Evolutionary conservation across 768 basidiomycete genomes (phyloP), one percentile per base, ranked within the genome.

Genomic region (Boletus rubescentipes): DNA sequence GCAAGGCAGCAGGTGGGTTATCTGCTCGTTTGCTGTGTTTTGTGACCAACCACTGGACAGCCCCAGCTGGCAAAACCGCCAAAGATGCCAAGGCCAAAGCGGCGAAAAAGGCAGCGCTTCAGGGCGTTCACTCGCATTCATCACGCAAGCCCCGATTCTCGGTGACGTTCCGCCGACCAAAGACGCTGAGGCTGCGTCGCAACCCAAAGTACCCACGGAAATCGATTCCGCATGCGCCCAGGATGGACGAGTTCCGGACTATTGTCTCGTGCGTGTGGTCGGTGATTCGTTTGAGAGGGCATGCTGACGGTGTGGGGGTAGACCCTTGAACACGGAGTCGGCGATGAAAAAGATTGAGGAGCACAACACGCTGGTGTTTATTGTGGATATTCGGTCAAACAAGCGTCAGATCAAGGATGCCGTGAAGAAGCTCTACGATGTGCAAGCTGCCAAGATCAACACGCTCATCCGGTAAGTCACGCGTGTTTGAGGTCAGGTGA

Each of bases 291-390:
- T 7, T 15, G 12, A 4, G 20, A 5, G 30, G 3, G n/a, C 4
- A 5, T 16, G 16, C 44, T 59, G 45, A 46, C 46, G 39, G 20
- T 15, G 26, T 15, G 39, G 14, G 14, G 21, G 48, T 52, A 91
- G 88, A 47, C 91, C 91, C 16, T 72, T 93, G 73, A 96, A 93
- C 85, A 96, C 93, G 15, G 95, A 98, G 75, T 88, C 85, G 12
- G 95, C 96, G 58, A 98, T 98, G 96, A 96, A 98, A 85, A 97
- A 99, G 85, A 99, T 99, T 54, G 96, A 99, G 82, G 96, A 98
- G 75, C 87, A 98, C 82, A 98, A 99, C 77, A 99, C 97, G 31
- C 84, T 98, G 54, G 97, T 99, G 55, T 99, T 98, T 81, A 87
- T 98, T 57, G 94, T 97, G 49, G 95, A 98, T 74, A 68, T 98